phyloP scores from a whole-genome alignment of 2,329 filamentous ascomycete species.

The Neofusicoccum kwambonambiense region DNA sequence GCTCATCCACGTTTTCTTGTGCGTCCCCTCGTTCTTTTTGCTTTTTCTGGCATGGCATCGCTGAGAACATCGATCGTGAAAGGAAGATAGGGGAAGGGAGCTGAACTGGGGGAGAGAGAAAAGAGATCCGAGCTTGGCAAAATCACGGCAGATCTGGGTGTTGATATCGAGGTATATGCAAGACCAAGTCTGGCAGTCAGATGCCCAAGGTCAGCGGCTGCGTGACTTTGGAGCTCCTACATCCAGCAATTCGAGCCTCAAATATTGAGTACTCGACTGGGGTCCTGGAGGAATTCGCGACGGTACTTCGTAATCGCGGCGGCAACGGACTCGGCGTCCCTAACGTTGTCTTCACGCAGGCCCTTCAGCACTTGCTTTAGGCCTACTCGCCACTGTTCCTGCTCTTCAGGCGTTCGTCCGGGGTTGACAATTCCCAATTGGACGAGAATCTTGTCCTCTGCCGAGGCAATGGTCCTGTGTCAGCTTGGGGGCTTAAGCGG shows the following conservation, averaged over 20 bases:
- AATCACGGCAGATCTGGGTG: slow-evolving; percentile 14
- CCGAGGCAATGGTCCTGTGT: slow-evolving; percentile 29
- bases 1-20: not conserved
- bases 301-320: slow-evolving; percentile 39
- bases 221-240: not conserved
- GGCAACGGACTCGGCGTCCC: slow-evolving; percentile 40
- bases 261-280: slow-evolving; percentile 39
- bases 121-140: slow-evolving; percentile 8
- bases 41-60: not conserved
- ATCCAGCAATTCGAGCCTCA: not conserved
- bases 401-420: slow-evolving; percentile 61
- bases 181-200: not conserved
- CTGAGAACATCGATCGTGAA: not conserved
- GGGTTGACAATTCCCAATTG: slow-evolving; percentile 65
- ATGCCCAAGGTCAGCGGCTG: not conserved
- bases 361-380: slow-evolving; percentile 38
- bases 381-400: slow-evolving; percentile 48
- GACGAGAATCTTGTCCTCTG: slow-evolving; percentile 72
- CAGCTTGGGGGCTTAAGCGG: slow-evolving; percentile 31
- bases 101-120: not conserved
- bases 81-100: not conserved
- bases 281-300: slow-evolving; percentile 41
- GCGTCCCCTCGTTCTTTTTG: not conserved
- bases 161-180: not conserved
- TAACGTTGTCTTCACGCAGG: slow-evolving; percentile 36